These are phyloP conservation scores for Berberis thunbergii DNA, from an alignment of 164 flowering plant species.

Conservation along the genomic window DNA sequence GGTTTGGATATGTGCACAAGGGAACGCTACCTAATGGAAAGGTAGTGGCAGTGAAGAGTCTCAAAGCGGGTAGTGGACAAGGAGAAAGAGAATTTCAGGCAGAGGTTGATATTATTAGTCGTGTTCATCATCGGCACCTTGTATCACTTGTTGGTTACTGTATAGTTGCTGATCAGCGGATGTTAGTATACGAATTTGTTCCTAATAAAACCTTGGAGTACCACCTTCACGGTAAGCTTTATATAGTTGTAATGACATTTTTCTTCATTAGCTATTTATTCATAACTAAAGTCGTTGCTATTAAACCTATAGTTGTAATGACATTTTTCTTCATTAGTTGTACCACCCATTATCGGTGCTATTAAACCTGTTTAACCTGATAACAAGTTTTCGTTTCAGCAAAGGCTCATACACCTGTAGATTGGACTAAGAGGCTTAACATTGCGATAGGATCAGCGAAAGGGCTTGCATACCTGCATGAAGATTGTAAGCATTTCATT, in stretches of 20 bases:
- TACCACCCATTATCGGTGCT: background rate
- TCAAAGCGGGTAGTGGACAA: conserved; percentile 67
- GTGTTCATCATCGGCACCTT: conserved; percentile 71
- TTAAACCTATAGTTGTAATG: no score
- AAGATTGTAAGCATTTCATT: conserved; percentile 46
- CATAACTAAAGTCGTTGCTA: no score
- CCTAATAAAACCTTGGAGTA: conserved; percentile 52
- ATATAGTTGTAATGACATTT: background rate
- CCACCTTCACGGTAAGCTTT: conserved; percentile 52
- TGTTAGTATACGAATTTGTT: conserved; percentile 71
- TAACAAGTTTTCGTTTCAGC: conserved; percentile 25
- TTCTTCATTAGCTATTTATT: background rate
- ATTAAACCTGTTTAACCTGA: background rate
- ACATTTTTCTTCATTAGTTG: no score
- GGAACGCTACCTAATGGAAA: conserved; percentile 56
- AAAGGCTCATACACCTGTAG: conserved; percentile 44
- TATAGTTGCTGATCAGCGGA: conserved; percentile 43
- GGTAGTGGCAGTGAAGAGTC: conserved; percentile 60
- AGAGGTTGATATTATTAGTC: conserved; percentile 73
- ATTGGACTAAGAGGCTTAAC: conserved; percentile 49
- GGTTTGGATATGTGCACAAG: conserved; percentile 71
- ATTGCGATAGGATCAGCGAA: conserved; percentile 60
- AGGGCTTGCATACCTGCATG: conserved; percentile 80
- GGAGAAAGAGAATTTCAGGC: conserved; percentile 77
- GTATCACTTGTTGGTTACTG: conserved; percentile 72